Conservation (phyloP, 2,329 filamentous ascomycete genomes). For the Calonectria ilicicola region DNA sequence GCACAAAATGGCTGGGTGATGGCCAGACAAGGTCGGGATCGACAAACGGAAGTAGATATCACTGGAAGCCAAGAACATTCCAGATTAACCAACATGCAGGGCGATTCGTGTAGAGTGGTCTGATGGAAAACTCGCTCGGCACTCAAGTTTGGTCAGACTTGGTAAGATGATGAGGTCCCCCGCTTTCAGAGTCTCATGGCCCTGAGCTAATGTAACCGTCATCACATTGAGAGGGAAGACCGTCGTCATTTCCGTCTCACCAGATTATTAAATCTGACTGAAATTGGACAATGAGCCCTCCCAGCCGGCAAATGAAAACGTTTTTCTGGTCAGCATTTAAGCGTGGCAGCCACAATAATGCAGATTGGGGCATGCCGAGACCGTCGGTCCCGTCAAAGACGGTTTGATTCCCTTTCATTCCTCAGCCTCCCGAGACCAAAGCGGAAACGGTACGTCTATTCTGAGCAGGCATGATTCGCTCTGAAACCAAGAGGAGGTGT, state of each 20-base stretch:
- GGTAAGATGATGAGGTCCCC: slow-evolving; percentile 7
- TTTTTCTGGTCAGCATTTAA: slow-evolving; percentile 13
- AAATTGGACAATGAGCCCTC: not conserved
- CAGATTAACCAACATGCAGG: not conserved
- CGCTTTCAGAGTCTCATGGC: slow-evolving; percentile 2
- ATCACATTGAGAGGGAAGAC: not conserved
- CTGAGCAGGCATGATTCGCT: not conserved
- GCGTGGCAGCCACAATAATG: slow-evolving; percentile 6
- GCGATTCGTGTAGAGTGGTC: slow-evolving; percentile 2
- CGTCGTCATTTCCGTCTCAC: slow-evolving; percentile 9
- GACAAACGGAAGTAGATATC: not conserved
- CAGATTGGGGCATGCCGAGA: not conserved
- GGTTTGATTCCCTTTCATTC: slow-evolving; percentile 11
- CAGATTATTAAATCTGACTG: slow-evolving; percentile 18
- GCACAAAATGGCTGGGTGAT: not conserved
- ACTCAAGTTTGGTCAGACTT: not conserved
- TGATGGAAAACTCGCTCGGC: slow-evolving; percentile 4
- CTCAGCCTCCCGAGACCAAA: slow-evolving; percentile 1
- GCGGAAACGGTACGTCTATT: not conserved
- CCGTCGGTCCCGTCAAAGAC: not conserved
- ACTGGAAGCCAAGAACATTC: not conserved
- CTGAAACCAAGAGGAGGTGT: not conserved
- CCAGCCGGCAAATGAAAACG: not conserved
- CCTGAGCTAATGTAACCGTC: slow-evolving; percentile 12
- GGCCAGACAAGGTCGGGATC: not conserved